Evolutionary conservation across 768 basidiomycete genomes (phyloP).

Genomic region (Candolleomyces efflorescens): DNA sequence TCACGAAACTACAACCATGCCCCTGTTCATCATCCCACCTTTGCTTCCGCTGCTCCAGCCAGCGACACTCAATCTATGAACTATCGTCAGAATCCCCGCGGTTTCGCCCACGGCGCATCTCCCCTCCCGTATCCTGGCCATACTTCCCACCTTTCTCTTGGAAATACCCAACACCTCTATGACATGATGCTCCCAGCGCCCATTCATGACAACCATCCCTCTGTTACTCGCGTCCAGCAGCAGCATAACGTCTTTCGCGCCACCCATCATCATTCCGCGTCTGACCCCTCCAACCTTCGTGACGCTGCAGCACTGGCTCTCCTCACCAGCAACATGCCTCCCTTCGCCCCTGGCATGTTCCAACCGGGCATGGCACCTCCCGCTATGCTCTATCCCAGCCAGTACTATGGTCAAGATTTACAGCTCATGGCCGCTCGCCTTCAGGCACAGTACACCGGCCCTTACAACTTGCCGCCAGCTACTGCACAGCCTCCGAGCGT

Average conservation of each 20-base stretch:
- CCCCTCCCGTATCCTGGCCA: conserved; percentile 54
- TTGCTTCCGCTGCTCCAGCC: conserved; percentile 48
- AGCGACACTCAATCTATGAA: conserved; percentile 42
- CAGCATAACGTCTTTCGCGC: conserved; percentile 71
- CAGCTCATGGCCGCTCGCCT: conserved; percentile 58
- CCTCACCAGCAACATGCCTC: conserved; percentile 51
- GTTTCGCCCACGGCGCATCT: conserved; percentile 48
- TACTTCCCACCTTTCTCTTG: conserved; percentile 66
- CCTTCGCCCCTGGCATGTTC: conserved; percentile 59
- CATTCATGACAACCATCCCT: conserved; percentile 53
- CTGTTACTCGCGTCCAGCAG: conserved; percentile 74
- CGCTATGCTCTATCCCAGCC: conserved; percentile 67
- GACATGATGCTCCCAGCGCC: conserved; percentile 71
- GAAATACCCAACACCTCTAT: conserved; percentile 73
- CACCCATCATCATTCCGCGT: conserved; percentile 79
- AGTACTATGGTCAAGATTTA: conserved; percentile 67
- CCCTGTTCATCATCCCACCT: conserved; percentile 38
- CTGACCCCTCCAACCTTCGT: conserved; percentile 73
- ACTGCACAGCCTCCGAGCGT: conserved; percentile 22
- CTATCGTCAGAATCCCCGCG: conserved; percentile 59
- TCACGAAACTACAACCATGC: conserved; percentile 34
- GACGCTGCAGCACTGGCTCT: conserved; percentile 67
- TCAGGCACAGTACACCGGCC: conserved; percentile 59
- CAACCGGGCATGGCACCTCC: conserved; percentile 28
- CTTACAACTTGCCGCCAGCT: conserved; percentile 35